These are phyloP conservation scores for Fibroporia radiculosa DNA, from an alignment of 768 basidiomycete genomes.

Conservation along the genomic window DNA sequence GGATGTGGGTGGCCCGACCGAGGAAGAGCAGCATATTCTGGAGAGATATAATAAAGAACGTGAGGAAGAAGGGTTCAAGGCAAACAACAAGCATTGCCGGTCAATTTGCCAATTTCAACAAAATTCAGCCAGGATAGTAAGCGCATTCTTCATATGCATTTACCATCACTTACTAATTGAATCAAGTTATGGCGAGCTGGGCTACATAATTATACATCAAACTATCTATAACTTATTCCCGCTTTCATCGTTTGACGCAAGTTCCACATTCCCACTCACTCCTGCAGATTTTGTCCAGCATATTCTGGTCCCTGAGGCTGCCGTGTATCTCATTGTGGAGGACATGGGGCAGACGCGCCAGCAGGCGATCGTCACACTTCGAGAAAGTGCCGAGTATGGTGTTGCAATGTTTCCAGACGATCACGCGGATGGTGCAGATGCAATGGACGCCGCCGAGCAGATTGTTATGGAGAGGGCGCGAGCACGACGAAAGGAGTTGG, in stretches of 20 bases:
- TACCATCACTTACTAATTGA: background rate
- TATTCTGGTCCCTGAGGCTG: constrained; percentile 87
- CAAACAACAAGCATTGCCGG: constrained; percentile 60
- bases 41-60: constrained; percentile 53
- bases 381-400: constrained; percentile 77
- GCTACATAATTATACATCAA: constrained; percentile 74
- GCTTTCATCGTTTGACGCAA: constrained; percentile 43
- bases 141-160: constrained; percentile 26
- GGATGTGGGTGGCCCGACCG: constrained; percentile 14
- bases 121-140: constrained; percentile 86
- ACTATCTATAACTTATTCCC: constrained; percentile 74
- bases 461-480: constrained; percentile 39
- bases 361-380: constrained; percentile 52
- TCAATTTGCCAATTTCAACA: constrained; percentile 75
- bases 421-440: constrained; percentile 23
- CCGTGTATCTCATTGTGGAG: constrained; percentile 71
- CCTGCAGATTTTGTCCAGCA: constrained; percentile 73
- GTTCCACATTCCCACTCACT: constrained; percentile 55
- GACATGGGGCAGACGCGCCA: constrained; percentile 47
- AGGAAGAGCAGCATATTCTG: constrained; percentile 55
- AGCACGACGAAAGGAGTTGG: constrained; percentile 32
- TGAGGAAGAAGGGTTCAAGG: constrained; percentile 58
- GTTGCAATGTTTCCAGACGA: constrained; percentile 77
- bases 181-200: constrained; percentile 77
- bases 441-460: constrained; percentile 31